Evolutionary conservation across 2,329 filamentous ascomycete genomes (phyloP).

Genomic region (Ophiosphaerella herpotricha): DNA sequence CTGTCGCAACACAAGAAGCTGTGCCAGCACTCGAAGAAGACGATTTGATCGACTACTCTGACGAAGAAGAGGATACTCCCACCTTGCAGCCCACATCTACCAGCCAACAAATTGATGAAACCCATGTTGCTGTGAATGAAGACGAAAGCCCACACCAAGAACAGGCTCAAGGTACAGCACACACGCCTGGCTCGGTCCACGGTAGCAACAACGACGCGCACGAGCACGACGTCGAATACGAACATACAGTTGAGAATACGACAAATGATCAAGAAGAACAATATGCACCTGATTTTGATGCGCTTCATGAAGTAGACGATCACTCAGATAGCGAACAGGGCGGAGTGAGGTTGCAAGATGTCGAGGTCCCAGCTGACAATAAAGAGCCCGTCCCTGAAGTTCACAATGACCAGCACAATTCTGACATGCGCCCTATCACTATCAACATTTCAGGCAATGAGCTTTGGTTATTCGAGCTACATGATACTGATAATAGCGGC

Average conservation of each 20-base stretch:
- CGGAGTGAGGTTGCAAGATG: constrained; percentile 17
- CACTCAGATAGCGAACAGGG: constrained; percentile 17
- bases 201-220: neutral
- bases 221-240: constrained; percentile 1
- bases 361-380: constrained; percentile 7
- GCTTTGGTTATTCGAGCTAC: constrained; percentile 37
- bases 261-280: constrained; percentile 2
- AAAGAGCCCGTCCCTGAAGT: constrained; percentile 7
- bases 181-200: neutral
- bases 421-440: constrained; percentile 26
- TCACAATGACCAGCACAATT: constrained; percentile 12
- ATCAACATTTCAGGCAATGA: constrained; percentile 37
- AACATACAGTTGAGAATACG: neutral
- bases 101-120: constrained; percentile 1
- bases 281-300: constrained; percentile 4
- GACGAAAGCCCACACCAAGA: neutral
- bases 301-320: neutral
- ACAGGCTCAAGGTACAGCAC: neutral
- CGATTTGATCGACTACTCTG: constrained; percentile 41
- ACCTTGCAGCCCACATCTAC: neutral
- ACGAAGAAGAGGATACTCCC: constrained; percentile 34
- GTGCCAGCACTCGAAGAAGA: constrained; percentile 16
- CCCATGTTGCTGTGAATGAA: neutral
- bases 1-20: neutral
- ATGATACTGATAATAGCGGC: constrained; percentile 34